Evolutionary conservation across 768 basidiomycete genomes (phyloP).

Genomic region (Solioccasus polychromus): DNA sequence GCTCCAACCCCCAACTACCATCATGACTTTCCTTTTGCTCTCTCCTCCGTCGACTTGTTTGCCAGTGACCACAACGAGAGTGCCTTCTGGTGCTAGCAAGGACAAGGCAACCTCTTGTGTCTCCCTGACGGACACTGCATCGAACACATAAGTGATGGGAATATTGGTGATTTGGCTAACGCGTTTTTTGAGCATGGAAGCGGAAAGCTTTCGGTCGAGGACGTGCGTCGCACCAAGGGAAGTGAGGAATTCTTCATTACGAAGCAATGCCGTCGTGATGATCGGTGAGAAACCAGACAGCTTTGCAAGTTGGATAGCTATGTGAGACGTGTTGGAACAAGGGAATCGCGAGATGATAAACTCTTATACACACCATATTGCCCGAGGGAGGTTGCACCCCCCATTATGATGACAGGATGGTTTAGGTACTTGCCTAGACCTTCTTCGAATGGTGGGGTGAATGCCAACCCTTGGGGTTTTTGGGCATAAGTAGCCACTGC

Average conservation of each 20-base stretch:
- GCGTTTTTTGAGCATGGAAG: not conserved
- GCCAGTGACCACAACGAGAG: constrained; percentile 11
- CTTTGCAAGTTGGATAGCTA: constrained; percentile 32
- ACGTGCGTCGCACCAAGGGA: constrained; percentile 37
- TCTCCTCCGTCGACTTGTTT: not conserved
- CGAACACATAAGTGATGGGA: constrained; percentile 17
- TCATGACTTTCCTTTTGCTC: constrained; percentile 1
- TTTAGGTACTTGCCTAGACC: constrained; percentile 28
- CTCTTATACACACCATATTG: constrained; percentile 28
- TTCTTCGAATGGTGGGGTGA: constrained; percentile 28
- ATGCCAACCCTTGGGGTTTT: constrained; percentile 23
- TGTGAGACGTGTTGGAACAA: no score
- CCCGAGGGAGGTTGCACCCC: constrained; percentile 36
- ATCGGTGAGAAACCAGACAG: constrained; percentile 35
- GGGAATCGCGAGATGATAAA: no score
- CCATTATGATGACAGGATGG: constrained; percentile 34
- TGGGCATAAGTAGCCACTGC: constrained; percentile 32
- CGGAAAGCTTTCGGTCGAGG: constrained; percentile 28
- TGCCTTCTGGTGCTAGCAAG: constrained; percentile 30
- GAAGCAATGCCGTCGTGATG: constrained; percentile 37
- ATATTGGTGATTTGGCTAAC: constrained; percentile 1
- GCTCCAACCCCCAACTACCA: constrained; percentile 2
- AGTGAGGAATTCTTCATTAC: constrained; percentile 29
- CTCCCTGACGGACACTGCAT: constrained; percentile 29
- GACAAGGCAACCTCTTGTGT: constrained; percentile 33